A percentile compares a stretch with the other conserved stretches of the same genome.
Evolutionary conservation across 148 eudicot species (phyloP).

Genomic region (Nepenthes mirabilis): DNA sequence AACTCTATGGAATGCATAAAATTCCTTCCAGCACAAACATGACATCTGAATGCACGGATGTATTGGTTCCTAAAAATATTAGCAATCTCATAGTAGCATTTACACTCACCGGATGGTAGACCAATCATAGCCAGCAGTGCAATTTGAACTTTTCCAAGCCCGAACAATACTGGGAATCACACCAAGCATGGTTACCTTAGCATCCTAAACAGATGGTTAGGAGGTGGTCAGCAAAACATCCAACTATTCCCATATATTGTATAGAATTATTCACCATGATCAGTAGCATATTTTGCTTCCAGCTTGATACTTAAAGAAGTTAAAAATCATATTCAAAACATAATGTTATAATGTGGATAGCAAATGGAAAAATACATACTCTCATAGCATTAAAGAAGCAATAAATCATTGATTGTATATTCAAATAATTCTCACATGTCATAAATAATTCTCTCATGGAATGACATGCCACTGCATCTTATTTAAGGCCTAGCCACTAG

Average conservation of each 20-base stretch:
- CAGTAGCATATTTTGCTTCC: no score
- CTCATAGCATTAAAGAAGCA: not conserved
- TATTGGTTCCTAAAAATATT: not conserved
- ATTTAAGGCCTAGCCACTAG: no score
- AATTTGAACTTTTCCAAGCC: constrained; percentile 68
- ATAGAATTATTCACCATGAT: no score
- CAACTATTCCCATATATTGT: not conserved
- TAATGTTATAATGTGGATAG: no score
- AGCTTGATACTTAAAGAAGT: no score
- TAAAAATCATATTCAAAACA: no score
- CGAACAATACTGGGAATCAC: constrained; percentile 91
- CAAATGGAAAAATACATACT: not conserved
- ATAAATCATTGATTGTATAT: not conserved
- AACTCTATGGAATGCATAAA: no score
- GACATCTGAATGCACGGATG: not conserved
- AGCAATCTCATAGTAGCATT: not conserved
- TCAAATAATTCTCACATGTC: no score
- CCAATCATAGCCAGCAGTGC: constrained; percentile 75
- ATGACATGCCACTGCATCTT: no score
- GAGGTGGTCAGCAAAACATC: not conserved
- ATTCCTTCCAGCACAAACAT: not conserved
- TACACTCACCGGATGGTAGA: constrained; percentile 70
- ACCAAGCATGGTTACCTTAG: constrained; percentile 89
- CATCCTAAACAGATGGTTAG: constrained; percentile 47
- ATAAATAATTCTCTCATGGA: no score